These are phyloP conservation scores for Oryza australiensis DNA, from an alignment of 176 grass and related monocot genomes.

Conservation along the genomic window DNA sequence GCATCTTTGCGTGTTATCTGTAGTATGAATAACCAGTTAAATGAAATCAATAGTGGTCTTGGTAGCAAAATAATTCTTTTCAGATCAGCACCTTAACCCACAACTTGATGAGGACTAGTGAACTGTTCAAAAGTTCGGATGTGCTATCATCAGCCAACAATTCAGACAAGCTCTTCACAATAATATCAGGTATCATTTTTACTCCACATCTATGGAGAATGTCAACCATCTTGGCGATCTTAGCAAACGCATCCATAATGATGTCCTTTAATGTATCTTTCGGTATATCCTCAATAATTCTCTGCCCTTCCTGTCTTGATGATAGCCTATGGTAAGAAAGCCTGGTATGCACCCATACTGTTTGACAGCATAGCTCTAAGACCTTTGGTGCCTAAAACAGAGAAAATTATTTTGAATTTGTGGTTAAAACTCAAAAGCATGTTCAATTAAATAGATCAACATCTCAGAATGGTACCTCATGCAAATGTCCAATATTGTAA, in stretches of 20 bases:
- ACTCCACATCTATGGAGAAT: conserved; percentile 53
- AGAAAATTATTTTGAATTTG: conserved; percentile 18
- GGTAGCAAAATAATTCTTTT: neutral
- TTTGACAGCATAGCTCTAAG: conserved; percentile 64
- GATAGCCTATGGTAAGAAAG: conserved; percentile 36
- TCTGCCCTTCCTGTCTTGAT: conserved; percentile 5
- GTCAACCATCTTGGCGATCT: conserved; percentile 53
- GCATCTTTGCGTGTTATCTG: conserved; percentile 61
- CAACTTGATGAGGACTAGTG: conserved; percentile 58
- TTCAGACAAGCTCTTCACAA: conserved; percentile 63
- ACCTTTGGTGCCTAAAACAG: conserved; percentile 59
- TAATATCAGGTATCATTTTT: conserved; percentile 42
- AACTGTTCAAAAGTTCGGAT: conserved; percentile 38
- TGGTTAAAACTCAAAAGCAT: neutral
- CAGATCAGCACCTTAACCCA: conserved; percentile 81
- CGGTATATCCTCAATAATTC: neutral
- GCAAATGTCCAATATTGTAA: conserved; percentile 56
- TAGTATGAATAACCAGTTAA: conserved; percentile 30
- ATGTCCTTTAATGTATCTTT: conserved; percentile 48
- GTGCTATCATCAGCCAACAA: conserved; percentile 40
- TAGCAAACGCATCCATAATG: conserved; percentile 58
- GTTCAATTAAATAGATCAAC: conserved; percentile 5
- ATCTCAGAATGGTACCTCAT: conserved; percentile 61
- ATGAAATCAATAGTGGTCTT: conserved; percentile 17
- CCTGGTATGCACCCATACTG: conserved; percentile 46